phyloP scores from a whole-genome alignment of 768 basidiomycete genomes.

The Floccularia luteovirens region DNA sequence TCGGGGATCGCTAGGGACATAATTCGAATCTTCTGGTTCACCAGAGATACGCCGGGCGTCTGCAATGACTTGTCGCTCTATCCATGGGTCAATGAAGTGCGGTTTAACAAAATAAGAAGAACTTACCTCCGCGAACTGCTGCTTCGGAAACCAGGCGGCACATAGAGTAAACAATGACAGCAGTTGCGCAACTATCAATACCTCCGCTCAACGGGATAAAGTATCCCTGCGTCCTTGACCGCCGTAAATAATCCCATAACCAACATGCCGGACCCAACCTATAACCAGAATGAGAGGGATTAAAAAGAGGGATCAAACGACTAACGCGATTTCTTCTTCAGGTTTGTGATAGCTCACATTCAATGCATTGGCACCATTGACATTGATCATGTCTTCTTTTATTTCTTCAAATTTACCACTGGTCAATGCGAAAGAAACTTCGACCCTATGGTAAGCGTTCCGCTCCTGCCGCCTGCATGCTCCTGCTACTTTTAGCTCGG shows the following conservation, averaged over 20 bases:
- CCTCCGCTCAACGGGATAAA: constrained; percentile 95
- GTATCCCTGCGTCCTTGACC: constrained; percentile 91
- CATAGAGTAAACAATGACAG: constrained; percentile 95
- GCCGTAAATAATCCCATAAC: constrained; percentile 99
- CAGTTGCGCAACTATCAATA: constrained; percentile 96
- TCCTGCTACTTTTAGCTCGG: constrained; percentile 74
- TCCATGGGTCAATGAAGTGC: constrained; percentile 2
- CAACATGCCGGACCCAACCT: constrained; percentile 97
- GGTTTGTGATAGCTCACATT: constrained; percentile 74
- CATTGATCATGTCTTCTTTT: constrained; percentile 34
- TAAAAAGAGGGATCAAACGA: constrained; percentile 9
- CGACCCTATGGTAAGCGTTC: constrained; percentile 76
- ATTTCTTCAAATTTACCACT: constrained; percentile 65
- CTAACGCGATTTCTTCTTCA: constrained; percentile 97
- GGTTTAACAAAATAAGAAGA: not conserved
- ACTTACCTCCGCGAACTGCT: constrained; percentile 60
- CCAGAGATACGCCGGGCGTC: constrained; percentile 90
- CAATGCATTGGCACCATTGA: constrained; percentile 26
- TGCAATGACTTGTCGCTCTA: constrained; percentile 78
- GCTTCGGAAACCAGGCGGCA: constrained; percentile 85
- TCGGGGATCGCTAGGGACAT: constrained; percentile 78
- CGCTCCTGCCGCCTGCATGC: constrained; percentile 79
- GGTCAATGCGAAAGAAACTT: constrained; percentile 74
- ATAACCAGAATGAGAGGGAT: constrained; percentile 1
- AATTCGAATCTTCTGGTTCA: constrained; percentile 72